phyloP scores from a whole-genome alignment of 257 asterid genomes.

The Primulina tabacum region DNA sequence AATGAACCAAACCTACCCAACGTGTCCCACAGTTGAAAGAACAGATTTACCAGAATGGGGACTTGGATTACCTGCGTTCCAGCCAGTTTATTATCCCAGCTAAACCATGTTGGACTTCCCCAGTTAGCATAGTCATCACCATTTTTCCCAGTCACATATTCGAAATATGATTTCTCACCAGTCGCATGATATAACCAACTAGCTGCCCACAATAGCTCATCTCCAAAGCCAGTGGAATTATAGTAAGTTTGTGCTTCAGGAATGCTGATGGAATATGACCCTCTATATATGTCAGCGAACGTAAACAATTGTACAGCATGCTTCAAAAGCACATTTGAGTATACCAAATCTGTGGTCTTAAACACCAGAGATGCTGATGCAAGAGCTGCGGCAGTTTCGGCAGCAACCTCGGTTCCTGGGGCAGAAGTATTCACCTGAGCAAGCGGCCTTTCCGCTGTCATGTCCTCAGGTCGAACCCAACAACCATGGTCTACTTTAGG shows the following conservation, averaged over 20 bases:
- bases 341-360: conserved; percentile 29
- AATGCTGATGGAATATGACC: conserved; percentile 56
- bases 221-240: conserved; percentile 90
- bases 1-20: background rate
- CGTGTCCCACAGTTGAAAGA: background rate
- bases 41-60: background rate
- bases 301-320: conserved; percentile 66
- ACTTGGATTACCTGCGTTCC: conserved; percentile 63
- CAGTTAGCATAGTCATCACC: conserved; percentile 57
- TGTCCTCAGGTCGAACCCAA: conserved; percentile 62
- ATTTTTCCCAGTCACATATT: conserved; percentile 58
- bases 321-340: conserved; percentile 44
- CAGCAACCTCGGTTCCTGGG: conserved; percentile 70
- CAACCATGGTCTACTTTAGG: conserved; percentile 57
- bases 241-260: conserved; percentile 62
- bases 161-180: conserved; percentile 46
- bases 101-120: conserved; percentile 89
- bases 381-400: conserved; percentile 81
- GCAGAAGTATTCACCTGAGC: conserved; percentile 42
- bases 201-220: conserved; percentile 98
- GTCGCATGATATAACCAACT: conserved; percentile 96
- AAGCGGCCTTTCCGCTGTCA: conserved; percentile 39
- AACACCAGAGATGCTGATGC: conserved; percentile 66
- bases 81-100: conserved; percentile 91
- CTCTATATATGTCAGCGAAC: conserved; percentile 68